phyloP scores from a whole-genome alignment of 208 protist genomes.

The Entamoeba moshkovskii region DNA sequence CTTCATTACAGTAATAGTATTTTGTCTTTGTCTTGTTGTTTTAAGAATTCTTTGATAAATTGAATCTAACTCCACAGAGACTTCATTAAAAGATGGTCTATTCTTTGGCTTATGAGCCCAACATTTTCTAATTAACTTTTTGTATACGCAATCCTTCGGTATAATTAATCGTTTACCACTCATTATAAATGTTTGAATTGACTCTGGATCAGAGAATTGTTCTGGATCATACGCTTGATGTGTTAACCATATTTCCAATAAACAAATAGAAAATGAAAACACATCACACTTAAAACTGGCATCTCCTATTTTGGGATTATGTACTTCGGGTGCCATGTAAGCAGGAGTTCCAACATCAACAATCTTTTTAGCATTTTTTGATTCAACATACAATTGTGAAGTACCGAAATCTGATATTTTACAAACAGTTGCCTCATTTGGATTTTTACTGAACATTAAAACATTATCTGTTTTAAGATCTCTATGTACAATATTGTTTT shows the following conservation, averaged over 20 bases:
- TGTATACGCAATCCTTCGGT: not conserved
- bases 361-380: not conserved
- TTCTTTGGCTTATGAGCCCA: not conserved
- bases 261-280: not conserved
- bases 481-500: not conserved
- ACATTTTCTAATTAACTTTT: not conserved
- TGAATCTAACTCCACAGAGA: not conserved
- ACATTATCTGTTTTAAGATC: not conserved
- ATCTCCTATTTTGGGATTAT: not conserved
- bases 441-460: not conserved
- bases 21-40: not conserved
- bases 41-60: not conserved
- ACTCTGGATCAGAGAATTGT: not conserved
- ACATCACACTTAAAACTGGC: not conserved
- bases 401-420: not conserved
- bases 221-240: not conserved
- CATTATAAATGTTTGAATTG: not conserved
- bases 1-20: not conserved
- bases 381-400: not conserved
- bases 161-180: not conserved
- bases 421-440: not conserved
- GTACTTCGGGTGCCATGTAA: not conserved
- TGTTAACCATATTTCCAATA: not conserved
- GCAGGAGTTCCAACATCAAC: not conserved
- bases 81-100: not conserved